Evolutionary conservation across 345 rosid species (phyloP).

Genomic region (Microcos paniculata): DNA sequence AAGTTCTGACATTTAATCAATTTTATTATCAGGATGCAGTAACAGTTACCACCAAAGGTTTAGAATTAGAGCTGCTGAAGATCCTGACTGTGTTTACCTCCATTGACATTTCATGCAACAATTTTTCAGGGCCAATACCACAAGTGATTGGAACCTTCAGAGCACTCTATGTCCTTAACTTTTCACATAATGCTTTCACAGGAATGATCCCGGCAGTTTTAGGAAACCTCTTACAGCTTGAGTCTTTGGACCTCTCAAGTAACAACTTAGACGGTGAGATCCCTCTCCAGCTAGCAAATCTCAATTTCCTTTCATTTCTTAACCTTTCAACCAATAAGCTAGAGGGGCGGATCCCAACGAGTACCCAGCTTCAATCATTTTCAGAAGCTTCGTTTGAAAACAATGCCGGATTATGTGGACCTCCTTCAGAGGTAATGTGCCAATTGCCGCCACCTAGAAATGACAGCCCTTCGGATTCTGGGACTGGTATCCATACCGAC

Average conservation of each 20-base stretch:
- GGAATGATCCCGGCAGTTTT: conserved; percentile 21
- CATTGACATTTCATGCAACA: conserved; percentile 37
- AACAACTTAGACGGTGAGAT: conserved; percentile 26
- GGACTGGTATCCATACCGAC: background rate
- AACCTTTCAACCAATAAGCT: conserved; percentile 37
- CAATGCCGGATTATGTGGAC: conserved; percentile 32
- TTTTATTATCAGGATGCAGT: conserved; percentile 35
- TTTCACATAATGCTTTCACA: conserved; percentile 27
- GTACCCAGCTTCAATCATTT: conserved; percentile 31
- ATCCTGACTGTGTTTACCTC: conserved; percentile 43
- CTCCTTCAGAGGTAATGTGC: conserved; percentile 10
- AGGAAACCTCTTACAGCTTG: conserved; percentile 22
- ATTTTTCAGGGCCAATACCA: conserved; percentile 30
- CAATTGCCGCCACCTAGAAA: background rate
- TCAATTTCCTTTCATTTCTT: conserved; percentile 32
- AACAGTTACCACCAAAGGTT: conserved; percentile 42
- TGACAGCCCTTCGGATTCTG: background rate
- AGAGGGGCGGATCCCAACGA: conserved; percentile 22
- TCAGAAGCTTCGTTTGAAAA: conserved; percentile 10
- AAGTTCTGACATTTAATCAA: background rate
- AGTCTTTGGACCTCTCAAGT: conserved; percentile 35
- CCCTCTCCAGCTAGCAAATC: conserved; percentile 19
- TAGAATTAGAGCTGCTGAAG: conserved; percentile 36
- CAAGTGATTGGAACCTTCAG: conserved; percentile 15
- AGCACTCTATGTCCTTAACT: conserved; percentile 26